Evolutionary conservation across 1,139 yeast species (phyloP).

Genomic region (Suhomyces choctaworum): DNA sequence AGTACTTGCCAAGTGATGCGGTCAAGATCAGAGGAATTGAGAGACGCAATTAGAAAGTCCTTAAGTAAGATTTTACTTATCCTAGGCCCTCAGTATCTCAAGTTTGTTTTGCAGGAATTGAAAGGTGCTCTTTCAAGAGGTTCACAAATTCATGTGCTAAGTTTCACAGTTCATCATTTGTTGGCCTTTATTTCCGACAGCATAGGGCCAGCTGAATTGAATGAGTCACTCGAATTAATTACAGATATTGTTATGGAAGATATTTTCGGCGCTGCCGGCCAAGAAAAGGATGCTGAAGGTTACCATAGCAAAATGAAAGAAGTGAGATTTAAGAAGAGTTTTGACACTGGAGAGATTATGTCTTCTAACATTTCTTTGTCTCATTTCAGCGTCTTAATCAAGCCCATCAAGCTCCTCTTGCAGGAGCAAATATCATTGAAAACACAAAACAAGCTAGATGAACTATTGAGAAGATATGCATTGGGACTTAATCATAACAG

Average conservation of each 20-base stretch:
- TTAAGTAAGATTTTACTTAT: constrained; percentile 62
- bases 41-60: constrained; percentile 84
- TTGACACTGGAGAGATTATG: constrained; percentile 79
- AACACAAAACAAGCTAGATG: constrained; percentile 76
- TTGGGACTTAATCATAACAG: constrained; percentile 76
- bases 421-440: constrained; percentile 66
- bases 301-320: constrained; percentile 86
- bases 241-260: constrained; percentile 87
- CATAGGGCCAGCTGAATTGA: constrained; percentile 71
- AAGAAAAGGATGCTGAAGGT: constrained; percentile 93
- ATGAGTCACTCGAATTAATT: constrained; percentile 61
- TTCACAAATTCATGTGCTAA: constrained; percentile 90
- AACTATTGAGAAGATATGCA: constrained; percentile 71
- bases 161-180: constrained; percentile 79
- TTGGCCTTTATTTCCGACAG: constrained; percentile 51
- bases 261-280: constrained; percentile 87
- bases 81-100: constrained; percentile 73
- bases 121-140: constrained; percentile 81
- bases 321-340: constrained; percentile 85
- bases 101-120: constrained; percentile 75
- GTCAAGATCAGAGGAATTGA: constrained; percentile 80
- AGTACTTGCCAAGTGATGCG: constrained; percentile 85
- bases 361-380: constrained; percentile 64
- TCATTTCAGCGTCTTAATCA: constrained; percentile 59
- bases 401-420: constrained; percentile 69